These are phyloP conservation scores for Lentinula lateritia DNA, from an alignment of 768 basidiomycete genomes.

Conservation along the genomic window DNA sequence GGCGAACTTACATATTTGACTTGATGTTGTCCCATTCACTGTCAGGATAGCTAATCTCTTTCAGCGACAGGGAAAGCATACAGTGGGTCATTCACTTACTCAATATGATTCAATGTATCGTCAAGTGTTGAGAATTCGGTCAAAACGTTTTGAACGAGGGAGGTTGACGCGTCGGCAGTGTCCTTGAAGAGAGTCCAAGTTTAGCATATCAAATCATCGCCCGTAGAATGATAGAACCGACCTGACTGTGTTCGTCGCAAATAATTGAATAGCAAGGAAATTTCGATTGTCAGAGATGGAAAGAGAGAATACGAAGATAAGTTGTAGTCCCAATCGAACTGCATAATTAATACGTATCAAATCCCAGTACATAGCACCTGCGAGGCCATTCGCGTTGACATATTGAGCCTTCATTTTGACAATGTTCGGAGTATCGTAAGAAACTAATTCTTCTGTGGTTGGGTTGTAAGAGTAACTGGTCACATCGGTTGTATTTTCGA, in stretches of 20 bases:
- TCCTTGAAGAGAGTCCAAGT: conserved; percentile 37
- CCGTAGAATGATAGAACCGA: neutral
- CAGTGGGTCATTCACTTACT: conserved; percentile 27
- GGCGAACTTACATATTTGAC: conserved; percentile 45
- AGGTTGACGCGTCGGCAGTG: conserved; percentile 34
- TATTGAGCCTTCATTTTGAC: conserved; percentile 65
- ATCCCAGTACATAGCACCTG: conserved; percentile 75
- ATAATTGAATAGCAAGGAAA: conserved; percentile 32
- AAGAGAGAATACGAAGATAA: neutral
- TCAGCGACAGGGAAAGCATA: neutral
- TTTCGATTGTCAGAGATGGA: neutral
- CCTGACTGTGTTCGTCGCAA: conserved; percentile 24
- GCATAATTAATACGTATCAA: conserved; percentile 18
- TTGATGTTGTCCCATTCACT: conserved; percentile 71
- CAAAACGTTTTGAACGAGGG: conserved; percentile 49
- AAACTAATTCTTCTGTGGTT: conserved; percentile 60
- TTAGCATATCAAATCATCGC: neutral
- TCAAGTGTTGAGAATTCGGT: conserved; percentile 49
- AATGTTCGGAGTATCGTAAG: conserved; percentile 72
- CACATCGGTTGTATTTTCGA: conserved; percentile 65
- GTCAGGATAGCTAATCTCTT: conserved; percentile 45
- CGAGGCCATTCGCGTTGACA: conserved; percentile 52
- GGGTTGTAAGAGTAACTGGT: conserved; percentile 76
- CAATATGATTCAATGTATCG: conserved; percentile 59
- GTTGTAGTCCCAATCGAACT: neutral